These are phyloP conservation scores for Naganishia cerealis DNA, from an alignment of 1,284 basidiomycete species.

Conservation along the genomic window DNA sequence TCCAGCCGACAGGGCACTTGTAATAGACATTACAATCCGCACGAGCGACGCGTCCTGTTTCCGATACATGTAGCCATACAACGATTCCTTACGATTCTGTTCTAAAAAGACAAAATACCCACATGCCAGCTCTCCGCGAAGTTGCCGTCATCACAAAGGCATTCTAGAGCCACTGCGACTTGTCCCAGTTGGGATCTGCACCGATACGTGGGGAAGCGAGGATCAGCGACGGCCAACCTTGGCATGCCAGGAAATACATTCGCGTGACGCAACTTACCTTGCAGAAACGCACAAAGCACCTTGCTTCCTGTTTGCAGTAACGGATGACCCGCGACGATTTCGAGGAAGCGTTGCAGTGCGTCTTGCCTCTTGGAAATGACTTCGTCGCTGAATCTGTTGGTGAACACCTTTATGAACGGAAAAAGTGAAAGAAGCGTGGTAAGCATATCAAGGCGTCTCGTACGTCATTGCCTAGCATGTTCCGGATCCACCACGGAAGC, in stretches of 20 bases:
- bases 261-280: conserved; percentile 57
- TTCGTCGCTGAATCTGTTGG: conserved; percentile 94
- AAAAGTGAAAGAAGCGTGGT: background rate
- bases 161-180: conserved; percentile 54
- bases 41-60: background rate
- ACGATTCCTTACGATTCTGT: background rate
- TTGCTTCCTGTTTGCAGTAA: conserved; percentile 96
- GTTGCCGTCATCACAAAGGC: too few species aligned
- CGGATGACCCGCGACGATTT: conserved; percentile 94
- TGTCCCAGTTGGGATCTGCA: conserved; percentile 79
- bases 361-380: conserved; percentile 90
- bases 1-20: background rate
- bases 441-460: background rate
- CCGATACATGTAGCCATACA: background rate
- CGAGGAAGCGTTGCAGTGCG: conserved; percentile 91
- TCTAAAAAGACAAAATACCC: too few species aligned
- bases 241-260: background rate
- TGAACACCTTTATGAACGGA: conserved; percentile 64
- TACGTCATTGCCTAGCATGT: background rate
- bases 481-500: background rate
- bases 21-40: background rate
- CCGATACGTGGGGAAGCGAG: background rate
- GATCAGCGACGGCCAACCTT: background rate
- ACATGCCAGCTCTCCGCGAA: too few species aligned
- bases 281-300: conserved; percentile 92